phyloP scores from a whole-genome alignment of 257 asterid species.

The Dorcoceras hygrometricum region DNA sequence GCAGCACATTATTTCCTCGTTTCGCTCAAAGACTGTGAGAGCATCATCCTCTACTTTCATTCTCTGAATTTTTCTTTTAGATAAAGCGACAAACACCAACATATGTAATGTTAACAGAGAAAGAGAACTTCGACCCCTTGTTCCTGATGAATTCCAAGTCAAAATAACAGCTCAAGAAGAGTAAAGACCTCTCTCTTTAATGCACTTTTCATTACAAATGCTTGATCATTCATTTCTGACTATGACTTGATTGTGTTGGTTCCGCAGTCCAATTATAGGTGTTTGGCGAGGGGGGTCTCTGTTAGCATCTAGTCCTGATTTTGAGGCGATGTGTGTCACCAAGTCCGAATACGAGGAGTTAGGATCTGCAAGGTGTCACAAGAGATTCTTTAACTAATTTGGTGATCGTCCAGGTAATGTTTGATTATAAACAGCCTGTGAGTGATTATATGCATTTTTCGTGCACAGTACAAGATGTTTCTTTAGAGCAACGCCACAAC shows the following conservation, averaged over 20 bases:
- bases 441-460: too few relatives aligned
- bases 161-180: slow-evolving; percentile 85
- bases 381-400: neutral
- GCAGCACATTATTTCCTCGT: slow-evolving; percentile 83
- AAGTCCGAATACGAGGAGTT: slow-evolving; percentile 86
- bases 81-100: slow-evolving; percentile 6
- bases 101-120: slow-evolving; percentile 47
- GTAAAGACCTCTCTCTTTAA: slow-evolving; percentile 41
- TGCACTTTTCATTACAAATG: slow-evolving; percentile 15
- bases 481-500: neutral
- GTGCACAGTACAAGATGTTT: too few relatives aligned
- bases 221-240: slow-evolving; percentile 11
- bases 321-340: slow-evolving; percentile 89
- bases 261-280: slow-evolving; percentile 80
- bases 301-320: slow-evolving; percentile 93
- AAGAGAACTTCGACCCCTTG: slow-evolving; percentile 91
- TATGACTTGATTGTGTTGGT: slow-evolving; percentile 16
- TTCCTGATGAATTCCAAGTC: slow-evolving; percentile 74
- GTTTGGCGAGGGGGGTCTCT: slow-evolving; percentile 99
- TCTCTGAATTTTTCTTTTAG: neutral
- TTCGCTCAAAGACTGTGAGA: slow-evolving; percentile 84
- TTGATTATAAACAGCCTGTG: neutral
- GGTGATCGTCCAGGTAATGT: neutral
- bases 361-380: neutral
- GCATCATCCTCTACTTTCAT: slow-evolving; percentile 3